These are phyloP conservation scores for Globisporangium nagaii DNA, from an alignment of 352 stramenopile species.

Conservation along the genomic window DNA sequence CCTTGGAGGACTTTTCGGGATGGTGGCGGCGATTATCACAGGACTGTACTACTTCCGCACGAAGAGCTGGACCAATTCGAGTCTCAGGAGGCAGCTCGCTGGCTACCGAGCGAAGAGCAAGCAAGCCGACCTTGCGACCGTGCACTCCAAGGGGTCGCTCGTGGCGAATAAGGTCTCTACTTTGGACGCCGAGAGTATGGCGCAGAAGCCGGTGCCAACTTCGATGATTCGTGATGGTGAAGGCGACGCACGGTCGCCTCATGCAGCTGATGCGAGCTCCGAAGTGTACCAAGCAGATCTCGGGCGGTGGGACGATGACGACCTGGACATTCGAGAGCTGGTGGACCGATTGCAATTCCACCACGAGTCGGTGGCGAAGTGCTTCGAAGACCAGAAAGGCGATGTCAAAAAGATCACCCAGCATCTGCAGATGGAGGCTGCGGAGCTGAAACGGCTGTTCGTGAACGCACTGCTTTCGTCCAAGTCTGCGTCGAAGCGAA, in stretches of 20 bases:
- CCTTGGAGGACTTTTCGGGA: slow-evolving; percentile 64
- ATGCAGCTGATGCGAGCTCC: neutral
- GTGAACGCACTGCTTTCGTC: slow-evolving; percentile 43
- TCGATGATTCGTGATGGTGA: slow-evolving; percentile 1
- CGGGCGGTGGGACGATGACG: slow-evolving; percentile 66
- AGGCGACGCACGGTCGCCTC: neutral
- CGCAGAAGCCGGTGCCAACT: neutral
- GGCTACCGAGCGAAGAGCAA: slow-evolving; percentile 52
- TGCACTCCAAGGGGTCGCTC: slow-evolving; percentile 72
- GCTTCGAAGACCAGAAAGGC: slow-evolving; percentile 66
- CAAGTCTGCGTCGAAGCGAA: slow-evolving; percentile 1
- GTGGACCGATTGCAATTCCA: slow-evolving; percentile 73
- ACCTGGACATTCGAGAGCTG: slow-evolving; percentile 66
- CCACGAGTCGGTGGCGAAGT: slow-evolving; percentile 69
- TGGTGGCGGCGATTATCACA: slow-evolving; percentile 69
- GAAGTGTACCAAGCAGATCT: slow-evolving; percentile 47
- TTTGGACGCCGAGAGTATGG: neutral
- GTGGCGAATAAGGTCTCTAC: slow-evolving; percentile 28
- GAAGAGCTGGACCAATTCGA: slow-evolving; percentile 67
- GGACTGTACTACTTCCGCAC: slow-evolving; percentile 81
- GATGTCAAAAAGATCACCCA: slow-evolving; percentile 57
- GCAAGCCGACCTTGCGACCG: slow-evolving; percentile 37
- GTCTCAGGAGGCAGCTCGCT: slow-evolving; percentile 21
- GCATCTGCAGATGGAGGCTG: slow-evolving; percentile 57
- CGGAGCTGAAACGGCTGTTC: slow-evolving; percentile 66